These are phyloP conservation scores for Phaffia rhodozyma DNA, from an alignment of 1,284 basidiomycete species.

Conservation along the genomic window DNA sequence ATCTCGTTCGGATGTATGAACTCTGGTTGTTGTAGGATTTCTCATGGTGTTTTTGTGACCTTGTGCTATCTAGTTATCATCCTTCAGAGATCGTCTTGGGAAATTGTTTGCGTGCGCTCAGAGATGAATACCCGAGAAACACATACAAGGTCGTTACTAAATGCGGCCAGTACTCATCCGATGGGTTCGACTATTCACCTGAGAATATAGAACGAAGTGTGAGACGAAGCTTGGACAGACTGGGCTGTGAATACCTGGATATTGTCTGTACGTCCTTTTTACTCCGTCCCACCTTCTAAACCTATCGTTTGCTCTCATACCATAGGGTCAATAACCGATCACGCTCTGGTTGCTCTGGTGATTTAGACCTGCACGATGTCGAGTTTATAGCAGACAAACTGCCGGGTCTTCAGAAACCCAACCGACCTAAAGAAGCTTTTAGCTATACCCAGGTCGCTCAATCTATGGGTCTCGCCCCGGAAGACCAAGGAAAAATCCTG, in stretches of 20 bases:
- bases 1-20: not conserved
- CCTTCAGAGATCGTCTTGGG: slow-evolving; percentile 83
- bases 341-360: slow-evolving; percentile 22
- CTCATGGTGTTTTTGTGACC: not conserved
- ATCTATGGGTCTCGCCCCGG: slow-evolving; percentile 45
- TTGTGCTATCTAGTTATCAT: slow-evolving; percentile 57
- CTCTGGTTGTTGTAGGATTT: not conserved
- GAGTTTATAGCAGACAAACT: slow-evolving; percentile 66
- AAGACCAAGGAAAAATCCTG: slow-evolving; percentile 37
- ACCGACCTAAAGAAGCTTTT: slow-evolving; percentile 1
- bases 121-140: slow-evolving; percentile 59
- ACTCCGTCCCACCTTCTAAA: not conserved
- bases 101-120: slow-evolving; percentile 51
- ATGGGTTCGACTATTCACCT: slow-evolving; percentile 57
- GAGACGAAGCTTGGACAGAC: slow-evolving; percentile 53
- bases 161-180: slow-evolving; percentile 60
- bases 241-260: slow-evolving; percentile 74
- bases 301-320: not conserved
- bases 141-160: slow-evolving; percentile 86
- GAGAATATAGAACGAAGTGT: slow-evolving; percentile 57
- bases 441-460: not conserved
- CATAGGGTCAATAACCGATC: not conserved
- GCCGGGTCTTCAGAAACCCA: slow-evolving; percentile 17
- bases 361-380: slow-evolving; percentile 66
- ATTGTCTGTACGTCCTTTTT: slow-evolving; percentile 47